A percentile compares a stretch with the other conserved stretches of the same genome.
These are phyloP conservation scores for Kuraishia cidri DNA, from an alignment of 805 yeast genomes.

Conservation along the genomic window DNA sequence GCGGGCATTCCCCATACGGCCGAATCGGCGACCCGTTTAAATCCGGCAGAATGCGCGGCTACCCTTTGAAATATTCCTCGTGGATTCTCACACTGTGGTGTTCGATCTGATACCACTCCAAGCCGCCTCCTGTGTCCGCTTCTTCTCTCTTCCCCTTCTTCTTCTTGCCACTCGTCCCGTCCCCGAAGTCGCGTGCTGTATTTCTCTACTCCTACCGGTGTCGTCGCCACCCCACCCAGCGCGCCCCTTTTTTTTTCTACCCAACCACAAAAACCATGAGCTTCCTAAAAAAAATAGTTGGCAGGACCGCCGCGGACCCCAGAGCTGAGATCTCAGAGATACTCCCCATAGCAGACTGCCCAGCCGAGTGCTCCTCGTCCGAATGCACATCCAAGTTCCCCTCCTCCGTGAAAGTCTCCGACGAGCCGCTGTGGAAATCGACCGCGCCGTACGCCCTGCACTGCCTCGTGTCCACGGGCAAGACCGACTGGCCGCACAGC, in stretches of 20 bases:
- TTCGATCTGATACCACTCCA: no score
- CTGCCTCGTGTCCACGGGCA: constrained; percentile 75
- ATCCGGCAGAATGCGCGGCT: no score
- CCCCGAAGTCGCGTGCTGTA: no score
- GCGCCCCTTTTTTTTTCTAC: not conserved
- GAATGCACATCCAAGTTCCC: constrained; percentile 50
- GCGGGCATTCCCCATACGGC: no score
- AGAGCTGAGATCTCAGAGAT: constrained; percentile 19
- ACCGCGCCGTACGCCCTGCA: constrained; percentile 66
- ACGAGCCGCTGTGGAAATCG: constrained; percentile 52
- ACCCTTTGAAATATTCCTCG: no score
- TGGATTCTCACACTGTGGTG: no score
- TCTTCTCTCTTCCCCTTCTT: no score
- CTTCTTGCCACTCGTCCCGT: no score
- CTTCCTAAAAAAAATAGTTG: not conserved
- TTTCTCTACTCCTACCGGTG: not conserved
- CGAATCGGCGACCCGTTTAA: no score
- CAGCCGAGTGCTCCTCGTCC: constrained; percentile 39
- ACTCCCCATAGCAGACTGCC: constrained; percentile 38
- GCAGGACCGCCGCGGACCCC: not conserved
- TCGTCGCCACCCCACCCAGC: not conserved
- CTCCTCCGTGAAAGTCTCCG: constrained; percentile 28
- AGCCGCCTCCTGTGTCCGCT: no score
- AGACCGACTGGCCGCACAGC: constrained; percentile 76
- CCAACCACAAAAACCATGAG: not conserved